phyloP scores from a whole-genome alignment of 331 rosid genomes.

The Quercus phellos region DNA sequence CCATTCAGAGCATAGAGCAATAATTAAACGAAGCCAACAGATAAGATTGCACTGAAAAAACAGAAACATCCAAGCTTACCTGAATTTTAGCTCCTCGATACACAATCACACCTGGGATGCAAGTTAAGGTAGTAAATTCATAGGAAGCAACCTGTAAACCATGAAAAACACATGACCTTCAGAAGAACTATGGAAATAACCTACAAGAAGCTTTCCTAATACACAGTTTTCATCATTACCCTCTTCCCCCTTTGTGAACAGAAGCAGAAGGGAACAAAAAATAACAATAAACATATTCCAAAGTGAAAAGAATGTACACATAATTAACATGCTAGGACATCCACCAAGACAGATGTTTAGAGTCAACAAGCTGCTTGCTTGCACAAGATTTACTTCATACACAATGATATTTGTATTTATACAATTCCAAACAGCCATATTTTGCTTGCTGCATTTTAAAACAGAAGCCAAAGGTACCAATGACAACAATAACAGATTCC shows the following conservation, averaged over 20 bases:
- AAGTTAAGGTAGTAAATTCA: conserved; percentile 93
- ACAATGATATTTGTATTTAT: neutral
- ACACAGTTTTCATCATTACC: neutral
- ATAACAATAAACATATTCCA: neutral
- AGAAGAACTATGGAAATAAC: conserved; percentile 16
- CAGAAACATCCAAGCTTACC: conserved; percentile 30
- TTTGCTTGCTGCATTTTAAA: neutral
- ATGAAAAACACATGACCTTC: conserved; percentile 18
- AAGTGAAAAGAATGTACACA: neutral
- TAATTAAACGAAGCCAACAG: neutral
- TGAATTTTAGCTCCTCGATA: conserved; percentile 96
- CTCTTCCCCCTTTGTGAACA: neutral
- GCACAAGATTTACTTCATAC: neutral
- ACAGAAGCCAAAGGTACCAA: neutral
- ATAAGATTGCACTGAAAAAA: too few species aligned
- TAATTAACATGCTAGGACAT: neutral
- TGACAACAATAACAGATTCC: neutral
- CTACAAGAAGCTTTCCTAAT: neutral
- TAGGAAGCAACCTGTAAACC: conserved; percentile 88
- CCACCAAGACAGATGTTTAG: neutral
- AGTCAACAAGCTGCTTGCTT: neutral
- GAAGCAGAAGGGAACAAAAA: neutral
- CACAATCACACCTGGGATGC: conserved; percentile 95
- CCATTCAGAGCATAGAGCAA: neutral
- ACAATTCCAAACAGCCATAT: neutral